Base-by-base conservation (phyloP, 176 grass and related monocot genomes). In the Carex littledalei region DNA sequence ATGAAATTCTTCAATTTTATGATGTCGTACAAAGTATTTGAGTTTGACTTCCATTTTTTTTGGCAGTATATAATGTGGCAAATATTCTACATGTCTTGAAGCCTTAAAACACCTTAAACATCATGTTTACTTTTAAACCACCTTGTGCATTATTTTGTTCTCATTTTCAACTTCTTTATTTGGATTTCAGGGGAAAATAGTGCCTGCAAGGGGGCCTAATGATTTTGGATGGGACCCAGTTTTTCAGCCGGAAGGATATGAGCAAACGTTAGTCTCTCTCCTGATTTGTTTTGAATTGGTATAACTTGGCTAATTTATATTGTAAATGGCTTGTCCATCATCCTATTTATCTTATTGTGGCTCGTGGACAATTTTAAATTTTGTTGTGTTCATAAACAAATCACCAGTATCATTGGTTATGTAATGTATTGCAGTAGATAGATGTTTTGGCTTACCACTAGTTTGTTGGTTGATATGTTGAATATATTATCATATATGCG, bases 211-310 rank as follows among this genome's bases (percentile, higher is more conserved):
- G 84, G 93, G 93, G 6, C 93, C 93, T 84, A 47, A 70, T 84
- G 91, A 95, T 99, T 99, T 99, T 92, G 91, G 96, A 88, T 99
- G 93, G 93, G 93, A 99, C 72, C 93, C 93, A 29, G 87, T 99
- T 85, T 99, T 94, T 87, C 90, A 95, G 83, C 96, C 93, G 68
- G 91, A 92, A 82, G 93, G 93, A 70, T 99, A 92, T 67, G 91
- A 95, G 58, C 87, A 95, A 87, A 99, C 91, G 96, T 95, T 83
- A 89, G 78, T 83, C 13, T 83, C 24, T 57, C 56, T 20, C 83
- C 39, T 2, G 1, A 62, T 70, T 68, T 70, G 39, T 68, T 68
- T 68, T 16, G 13, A 68, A 68, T 37, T 68, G 65, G 3, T 68
- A 14, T 14, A 37, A 37, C 8, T 3, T 45, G 68, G 68, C 37